Evolutionary conservation across 2,329 filamentous ascomycete species (phyloP), one percentile per base, ranked within the genome.

Genomic region (Venturia oleaginea): DNA sequence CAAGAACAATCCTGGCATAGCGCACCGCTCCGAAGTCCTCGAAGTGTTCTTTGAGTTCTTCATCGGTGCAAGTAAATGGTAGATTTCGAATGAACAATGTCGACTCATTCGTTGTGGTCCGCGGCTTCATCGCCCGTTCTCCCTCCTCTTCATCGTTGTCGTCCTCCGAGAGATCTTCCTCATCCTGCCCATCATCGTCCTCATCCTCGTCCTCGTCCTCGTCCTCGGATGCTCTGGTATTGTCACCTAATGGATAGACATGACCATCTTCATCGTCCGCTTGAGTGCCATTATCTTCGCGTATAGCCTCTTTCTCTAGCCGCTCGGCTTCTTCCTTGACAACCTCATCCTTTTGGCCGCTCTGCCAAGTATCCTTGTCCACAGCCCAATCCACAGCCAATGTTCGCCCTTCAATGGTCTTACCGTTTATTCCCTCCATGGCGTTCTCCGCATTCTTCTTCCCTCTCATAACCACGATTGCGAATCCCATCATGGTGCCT

Each of bases 351-450:
- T 63, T 64, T 46, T 80, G 78, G 67, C 86, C 80, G 67, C 86
- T 82, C 67, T 92, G 84, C 91, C 91, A 99, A 7, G 88, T 86
- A 51, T 87, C 83, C 78, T 95, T 96, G 66, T 97, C 91, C 3
- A 97, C 92, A 38, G 95, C 93, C 91, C 91, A 99, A 77, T 99
- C 94, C 7, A 99, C 94, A 34, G 93, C 94, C 66, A 99, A 76
- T 10, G 87, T 89, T 70, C 94, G 84, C 2, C 92, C 94, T 73
- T 96, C 92, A 24, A 99, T 83, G 67, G 89, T 85, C 74, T 91
- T 97, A 65, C 93, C 94, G 76, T 97, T 99, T 69, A 97, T 80
- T 27, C 83, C 86, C 66, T 88, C 86, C 65, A 99, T 81, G 1
- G 94, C 94, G 74, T 87, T 91, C 75, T 97, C 90, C 0, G 94